These are phyloP conservation scores for Gynochthodes officinalis DNA, from an alignment of 257 asterid species.

Conservation along the genomic window DNA sequence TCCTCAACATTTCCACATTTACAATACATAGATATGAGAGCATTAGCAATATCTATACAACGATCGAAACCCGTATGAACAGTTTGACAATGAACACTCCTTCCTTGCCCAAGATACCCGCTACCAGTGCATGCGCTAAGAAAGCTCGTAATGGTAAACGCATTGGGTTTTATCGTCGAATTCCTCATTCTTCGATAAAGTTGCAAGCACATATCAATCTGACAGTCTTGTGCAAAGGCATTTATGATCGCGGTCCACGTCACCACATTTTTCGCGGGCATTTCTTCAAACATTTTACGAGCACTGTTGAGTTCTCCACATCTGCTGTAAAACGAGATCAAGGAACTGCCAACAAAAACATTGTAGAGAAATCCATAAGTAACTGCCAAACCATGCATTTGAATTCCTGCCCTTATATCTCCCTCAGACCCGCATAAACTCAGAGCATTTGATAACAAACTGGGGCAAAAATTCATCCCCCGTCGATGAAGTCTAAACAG, in stretches of 20 bases:
- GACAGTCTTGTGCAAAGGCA: slow-evolving; percentile 31
- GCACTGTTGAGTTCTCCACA: slow-evolving; percentile 21
- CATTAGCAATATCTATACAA: slow-evolving; percentile 20
- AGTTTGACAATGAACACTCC: slow-evolving; percentile 32
- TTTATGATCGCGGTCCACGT: slow-evolving; percentile 37
- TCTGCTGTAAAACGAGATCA: slow-evolving; percentile 28
- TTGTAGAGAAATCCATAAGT: slow-evolving; percentile 25
- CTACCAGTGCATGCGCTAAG: slow-evolving; percentile 28
- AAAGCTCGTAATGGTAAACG: slow-evolving; percentile 29
- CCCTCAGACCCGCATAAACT: slow-evolving; percentile 26
- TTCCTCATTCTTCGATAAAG: slow-evolving; percentile 30
- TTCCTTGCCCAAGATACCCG: slow-evolving; percentile 35
- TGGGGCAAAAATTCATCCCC: slow-evolving; percentile 19
- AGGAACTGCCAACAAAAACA: slow-evolving; percentile 33
- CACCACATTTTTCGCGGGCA: slow-evolving; percentile 31
- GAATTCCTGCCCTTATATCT: slow-evolving; percentile 25
- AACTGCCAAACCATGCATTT: slow-evolving; percentile 29
- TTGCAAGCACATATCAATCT: slow-evolving; percentile 21
- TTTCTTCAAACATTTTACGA: slow-evolving; percentile 31
- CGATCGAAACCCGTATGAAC: slow-evolving; percentile 25
- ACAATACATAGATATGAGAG: slow-evolving; percentile 36
- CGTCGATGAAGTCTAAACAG: slow-evolving; percentile 24
- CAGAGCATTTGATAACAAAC: slow-evolving; percentile 28
- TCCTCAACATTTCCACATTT: slow-evolving; percentile 35
- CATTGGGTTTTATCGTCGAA: slow-evolving; percentile 20